Conservation (phyloP, 2,329 filamentous ascomycete species). For the Curvularia lunata region DNA sequence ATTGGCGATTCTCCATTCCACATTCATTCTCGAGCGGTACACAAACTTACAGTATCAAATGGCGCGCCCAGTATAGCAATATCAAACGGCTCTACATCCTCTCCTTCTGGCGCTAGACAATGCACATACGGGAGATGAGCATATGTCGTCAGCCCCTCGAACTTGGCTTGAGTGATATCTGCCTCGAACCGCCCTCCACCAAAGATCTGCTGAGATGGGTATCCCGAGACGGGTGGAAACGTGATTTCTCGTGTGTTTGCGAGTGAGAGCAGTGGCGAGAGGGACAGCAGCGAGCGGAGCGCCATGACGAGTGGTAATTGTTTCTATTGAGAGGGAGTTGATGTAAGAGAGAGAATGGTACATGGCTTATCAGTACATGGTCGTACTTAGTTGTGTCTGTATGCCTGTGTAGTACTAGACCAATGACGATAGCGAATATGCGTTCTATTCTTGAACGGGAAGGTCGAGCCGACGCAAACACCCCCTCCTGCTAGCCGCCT, state of each 20-base stretch:
- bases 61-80: conserved; percentile 58
- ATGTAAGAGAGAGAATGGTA: neutral
- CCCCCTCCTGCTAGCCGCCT: conserved; percentile 16
- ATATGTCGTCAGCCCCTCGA: conserved; percentile 55
- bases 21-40: neutral
- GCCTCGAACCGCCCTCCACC: conserved; percentile 24
- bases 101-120: conserved; percentile 49
- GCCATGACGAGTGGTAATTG: conserved; percentile 2
- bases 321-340: neutral
- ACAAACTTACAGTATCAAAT: conserved; percentile 55
- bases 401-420: neutral
- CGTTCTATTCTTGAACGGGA: conserved; percentile 13
- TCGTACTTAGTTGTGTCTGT: conserved; percentile 5
- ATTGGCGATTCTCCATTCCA: neutral
- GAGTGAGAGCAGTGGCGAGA: neutral
- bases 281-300: neutral
- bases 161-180: conserved; percentile 45
- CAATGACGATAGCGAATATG: conserved; percentile 4
- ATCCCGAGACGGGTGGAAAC: conserved; percentile 51
- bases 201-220: conserved; percentile 43
- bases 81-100: conserved; percentile 53
- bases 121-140: conserved; percentile 58
- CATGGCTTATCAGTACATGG: neutral
- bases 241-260: conserved; percentile 50
- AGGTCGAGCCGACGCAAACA: conserved; percentile 21